Evolutionary conservation across 345 rosid genomes (phyloP), one percentile per base, ranked within the genome.

Genomic region (Rhodamnia rubescens): DNA sequence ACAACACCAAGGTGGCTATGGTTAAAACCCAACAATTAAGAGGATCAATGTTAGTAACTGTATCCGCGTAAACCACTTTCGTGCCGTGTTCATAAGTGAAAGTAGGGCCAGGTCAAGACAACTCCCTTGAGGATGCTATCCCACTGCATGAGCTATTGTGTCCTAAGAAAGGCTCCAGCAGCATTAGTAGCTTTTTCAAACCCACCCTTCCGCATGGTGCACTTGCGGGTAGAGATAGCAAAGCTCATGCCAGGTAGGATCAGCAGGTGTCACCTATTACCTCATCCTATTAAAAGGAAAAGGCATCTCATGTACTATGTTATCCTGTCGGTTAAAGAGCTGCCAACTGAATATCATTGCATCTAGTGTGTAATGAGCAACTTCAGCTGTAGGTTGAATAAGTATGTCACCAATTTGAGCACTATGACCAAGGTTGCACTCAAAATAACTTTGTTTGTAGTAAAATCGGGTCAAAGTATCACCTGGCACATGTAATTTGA

Each of bases 401-500:
- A 9, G 47, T 18, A 21, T 1, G 47, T 36, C 24, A 69, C 36
- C 47, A 69, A 36, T 69, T 69, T 2, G 2, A 69, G 47, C 47
- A 44, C 80, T 69, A 69, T 69, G 42, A 4, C 20, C 50, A 53
- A 82, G 47, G 32, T 44, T 21, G 15, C 44, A 53, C 5, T 4
- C 2, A 50, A 53, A 82, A 36, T 53, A 53, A 36, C 51, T 50
- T 50, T 50, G 11, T 50, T 11, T 11, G 10, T 42, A 1, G 22
- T 53, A 29, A 82, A 36, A 32, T 18, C 24, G 1, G 59, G 57
- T 10, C 47, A 21, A 18, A 11, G 47, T 14, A 85, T 85, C 89
- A 93, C 99, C 99, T 97, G 99, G 86, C 98, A 97, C 99, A 96
- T 96, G 87, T 95, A 97, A 82, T 53, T 92, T 78, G 98, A 91